These are phyloP conservation scores for Thalia dealbata DNA, from an alignment of 176 grass and related monocot species.

Conservation along the genomic window DNA sequence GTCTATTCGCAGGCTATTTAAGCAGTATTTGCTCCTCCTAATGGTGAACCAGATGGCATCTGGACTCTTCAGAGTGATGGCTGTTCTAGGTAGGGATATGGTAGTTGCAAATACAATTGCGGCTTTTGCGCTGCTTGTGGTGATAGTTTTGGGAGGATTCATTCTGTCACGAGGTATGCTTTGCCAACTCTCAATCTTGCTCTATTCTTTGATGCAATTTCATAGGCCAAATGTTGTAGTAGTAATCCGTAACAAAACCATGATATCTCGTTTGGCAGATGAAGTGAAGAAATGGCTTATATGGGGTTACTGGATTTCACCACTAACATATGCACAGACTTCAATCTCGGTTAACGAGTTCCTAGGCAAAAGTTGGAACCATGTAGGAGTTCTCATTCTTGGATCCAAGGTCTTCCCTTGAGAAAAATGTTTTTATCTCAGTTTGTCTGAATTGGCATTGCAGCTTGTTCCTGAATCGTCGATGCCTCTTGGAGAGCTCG, in stretches of 20 bases:
- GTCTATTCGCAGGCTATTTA: slow-evolving; percentile 60
- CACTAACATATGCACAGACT: slow-evolving; percentile 73
- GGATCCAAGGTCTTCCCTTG: too few relatives aligned
- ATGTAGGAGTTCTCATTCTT: too few relatives aligned
- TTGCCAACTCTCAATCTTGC: slow-evolving; percentile 7
- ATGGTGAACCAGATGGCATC: slow-evolving; percentile 87
- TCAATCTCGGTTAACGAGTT: slow-evolving; percentile 88
- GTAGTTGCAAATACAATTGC: slow-evolving; percentile 80
- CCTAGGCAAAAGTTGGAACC: slow-evolving; percentile 68
- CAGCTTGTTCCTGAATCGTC: too few relatives aligned
- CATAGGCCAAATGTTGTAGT: not conserved
- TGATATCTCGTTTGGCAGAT: slow-evolving; percentile 24
- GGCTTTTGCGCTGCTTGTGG: slow-evolving; percentile 64
- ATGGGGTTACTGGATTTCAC: slow-evolving; percentile 97
- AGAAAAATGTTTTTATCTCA: too few relatives aligned
- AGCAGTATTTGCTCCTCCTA: slow-evolving; percentile 82
- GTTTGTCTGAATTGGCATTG: too few relatives aligned
- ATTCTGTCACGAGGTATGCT: slow-evolving; percentile 72
- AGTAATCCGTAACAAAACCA: not conserved
- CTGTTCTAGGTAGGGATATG: slow-evolving; percentile 77
- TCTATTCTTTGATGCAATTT: not conserved
- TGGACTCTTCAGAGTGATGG: slow-evolving; percentile 69
- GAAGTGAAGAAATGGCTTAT: slow-evolving; percentile 90
- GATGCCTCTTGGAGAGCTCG: slow-evolving; percentile 31
- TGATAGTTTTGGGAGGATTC: slow-evolving; percentile 91